These are phyloP conservation scores for Zangia roseola DNA, from an alignment of 768 basidiomycete species.

Conservation along the genomic window DNA sequence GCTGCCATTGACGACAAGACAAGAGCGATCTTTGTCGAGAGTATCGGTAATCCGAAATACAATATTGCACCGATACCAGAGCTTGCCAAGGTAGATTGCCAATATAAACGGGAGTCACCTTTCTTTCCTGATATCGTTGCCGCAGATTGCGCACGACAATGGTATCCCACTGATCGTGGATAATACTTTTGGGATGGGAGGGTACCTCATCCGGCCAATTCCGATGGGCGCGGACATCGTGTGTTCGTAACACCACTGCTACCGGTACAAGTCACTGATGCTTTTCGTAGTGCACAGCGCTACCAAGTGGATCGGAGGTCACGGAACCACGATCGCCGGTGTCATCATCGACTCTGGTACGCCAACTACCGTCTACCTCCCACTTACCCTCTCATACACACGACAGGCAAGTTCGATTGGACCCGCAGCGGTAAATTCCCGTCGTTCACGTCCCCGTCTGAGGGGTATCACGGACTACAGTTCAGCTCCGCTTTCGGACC, in stretches of 20 bases:
- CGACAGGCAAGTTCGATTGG: conserved; percentile 61
- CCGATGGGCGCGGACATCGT: conserved; percentile 77
- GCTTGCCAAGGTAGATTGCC: conserved; percentile 57
- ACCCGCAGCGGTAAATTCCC: conserved; percentile 66
- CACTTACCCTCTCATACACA: not conserved
- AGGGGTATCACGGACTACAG: conserved; percentile 72
- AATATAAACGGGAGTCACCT: too few species aligned
- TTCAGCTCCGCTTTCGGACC: conserved; percentile 68
- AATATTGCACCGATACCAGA: conserved; percentile 64
- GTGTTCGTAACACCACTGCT: conserved; percentile 32
- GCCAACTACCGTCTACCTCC: not conserved
- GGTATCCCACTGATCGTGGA: conserved; percentile 79
- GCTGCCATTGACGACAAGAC: conserved; percentile 76
- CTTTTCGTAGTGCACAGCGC: conserved; percentile 58
- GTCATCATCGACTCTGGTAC: conserved; percentile 69
- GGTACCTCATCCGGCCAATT: conserved; percentile 69
- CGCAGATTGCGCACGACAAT: conserved; percentile 65
- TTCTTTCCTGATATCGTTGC: not conserved
- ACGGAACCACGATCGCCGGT: conserved; percentile 78
- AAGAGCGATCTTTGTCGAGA: conserved; percentile 74
- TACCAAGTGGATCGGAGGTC: conserved; percentile 84
- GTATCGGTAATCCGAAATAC: conserved; percentile 79
- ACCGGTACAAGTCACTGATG: not conserved
- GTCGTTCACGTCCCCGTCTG: conserved; percentile 68
- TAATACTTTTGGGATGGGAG: conserved; percentile 74